A percentile compares a stretch with the other conserved stretches of the same genome.
Conservation (phyloP, 495 filamentous ascomycete species). For the Cercophora samala region DNA sequence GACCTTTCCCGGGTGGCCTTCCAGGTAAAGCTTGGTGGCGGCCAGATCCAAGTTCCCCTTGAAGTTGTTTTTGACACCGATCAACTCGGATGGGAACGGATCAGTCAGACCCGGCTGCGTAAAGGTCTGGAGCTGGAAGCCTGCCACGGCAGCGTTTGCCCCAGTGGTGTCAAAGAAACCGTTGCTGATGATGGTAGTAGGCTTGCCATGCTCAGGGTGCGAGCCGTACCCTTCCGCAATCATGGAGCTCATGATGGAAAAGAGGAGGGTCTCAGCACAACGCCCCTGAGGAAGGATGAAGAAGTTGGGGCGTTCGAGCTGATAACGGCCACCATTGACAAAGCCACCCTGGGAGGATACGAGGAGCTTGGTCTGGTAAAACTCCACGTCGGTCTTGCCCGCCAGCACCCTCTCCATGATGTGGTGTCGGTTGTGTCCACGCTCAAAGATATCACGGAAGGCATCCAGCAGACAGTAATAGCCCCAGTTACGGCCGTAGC, state of each 20-base stretch:
- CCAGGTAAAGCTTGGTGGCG: background rate
- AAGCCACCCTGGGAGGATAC: background rate
- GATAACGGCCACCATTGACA: conserved; percentile 8
- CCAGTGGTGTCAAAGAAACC: conserved; percentile 7
- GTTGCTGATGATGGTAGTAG: conserved; percentile 7
- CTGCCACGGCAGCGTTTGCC: conserved; percentile 2
- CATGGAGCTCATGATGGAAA: conserved; percentile 8
- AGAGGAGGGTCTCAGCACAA: conserved; percentile 7
- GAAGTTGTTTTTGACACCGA: conserved; percentile 8
- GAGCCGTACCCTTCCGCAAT: conserved; percentile 1
- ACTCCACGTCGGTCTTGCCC: conserved; percentile 3
- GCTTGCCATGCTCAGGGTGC: background rate
- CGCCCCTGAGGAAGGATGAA: conserved; percentile 11
- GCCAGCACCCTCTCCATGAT: conserved; percentile 5
- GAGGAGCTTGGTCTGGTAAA: conserved; percentile 10
- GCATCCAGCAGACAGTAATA: conserved; percentile 11
- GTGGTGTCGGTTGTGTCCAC: background rate
- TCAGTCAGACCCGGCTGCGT: conserved; percentile 9
- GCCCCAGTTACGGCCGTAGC: conserved; percentile 11
- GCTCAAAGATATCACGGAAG: conserved; percentile 9
- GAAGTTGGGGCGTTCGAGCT: conserved; percentile 12
- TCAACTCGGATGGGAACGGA: background rate
- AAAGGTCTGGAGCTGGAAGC: conserved; percentile 6
- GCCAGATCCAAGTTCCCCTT: conserved; percentile 9
- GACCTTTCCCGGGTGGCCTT: background rate